These are phyloP conservation scores for Peniophora sp. DNA, from an alignment of 1,284 basidiomycete species.

Conservation along the genomic window DNA sequence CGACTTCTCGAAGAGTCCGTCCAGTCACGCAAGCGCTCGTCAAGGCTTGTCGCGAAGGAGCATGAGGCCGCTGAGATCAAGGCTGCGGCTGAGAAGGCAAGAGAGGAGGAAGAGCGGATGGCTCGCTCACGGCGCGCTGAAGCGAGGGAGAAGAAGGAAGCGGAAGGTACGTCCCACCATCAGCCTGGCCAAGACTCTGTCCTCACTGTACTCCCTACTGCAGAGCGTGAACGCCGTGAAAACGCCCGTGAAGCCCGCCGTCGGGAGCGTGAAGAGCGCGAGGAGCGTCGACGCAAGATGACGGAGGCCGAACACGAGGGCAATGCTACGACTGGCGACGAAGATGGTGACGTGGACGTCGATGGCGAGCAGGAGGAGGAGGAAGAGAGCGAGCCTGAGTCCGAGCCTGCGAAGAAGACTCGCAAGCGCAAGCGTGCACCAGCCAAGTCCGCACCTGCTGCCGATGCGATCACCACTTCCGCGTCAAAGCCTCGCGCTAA, in stretches of 20 bases:
- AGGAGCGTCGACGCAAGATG: constrained; percentile 20
- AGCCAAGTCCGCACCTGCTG: constrained; percentile 10
- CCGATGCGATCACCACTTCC: constrained; percentile 8
- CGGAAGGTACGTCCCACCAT: too few species aligned
- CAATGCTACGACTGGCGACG: not conserved
- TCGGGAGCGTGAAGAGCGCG: constrained; percentile 41
- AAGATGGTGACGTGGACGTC: constrained; percentile 6
- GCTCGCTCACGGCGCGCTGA: too few species aligned
- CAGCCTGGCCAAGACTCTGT: too few species aligned
- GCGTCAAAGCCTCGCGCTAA: constrained; percentile 24
- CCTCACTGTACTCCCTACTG: too few species aligned
- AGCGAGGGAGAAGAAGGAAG: too few species aligned
- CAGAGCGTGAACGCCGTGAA: constrained; percentile 36
- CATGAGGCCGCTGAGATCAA: constrained; percentile 63
- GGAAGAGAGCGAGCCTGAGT: not conserved
- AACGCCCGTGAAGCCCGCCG: constrained; percentile 43
- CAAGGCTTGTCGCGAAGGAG: constrained; percentile 72
- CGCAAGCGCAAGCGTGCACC: constrained; percentile 9
- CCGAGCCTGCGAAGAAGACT: not conserved
- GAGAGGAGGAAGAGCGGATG: constrained; percentile 52
- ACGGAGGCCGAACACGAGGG: constrained; percentile 13
- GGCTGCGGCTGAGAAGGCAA: constrained; percentile 40
- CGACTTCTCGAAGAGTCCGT: constrained; percentile 60
- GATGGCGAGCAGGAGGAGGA: constrained; percentile 3
- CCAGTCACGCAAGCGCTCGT: constrained; percentile 75